Evolutionary conservation across 2,329 filamentous ascomycete genomes (phyloP).

Genomic region (Colletotrichum navitas): DNA sequence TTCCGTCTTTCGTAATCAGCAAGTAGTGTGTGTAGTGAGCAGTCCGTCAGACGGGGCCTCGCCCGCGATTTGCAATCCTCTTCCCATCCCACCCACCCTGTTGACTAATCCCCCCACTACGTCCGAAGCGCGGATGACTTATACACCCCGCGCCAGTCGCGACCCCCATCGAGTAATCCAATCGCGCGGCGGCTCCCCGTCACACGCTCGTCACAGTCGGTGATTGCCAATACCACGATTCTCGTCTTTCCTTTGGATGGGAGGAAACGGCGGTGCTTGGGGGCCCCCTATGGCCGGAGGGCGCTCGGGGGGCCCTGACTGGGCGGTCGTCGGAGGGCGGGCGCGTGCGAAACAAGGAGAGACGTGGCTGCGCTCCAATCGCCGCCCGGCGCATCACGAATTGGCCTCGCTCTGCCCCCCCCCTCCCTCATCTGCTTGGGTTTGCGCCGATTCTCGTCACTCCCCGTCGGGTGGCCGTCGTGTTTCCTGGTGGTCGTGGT

Average conservation of each 20-base stretch:
- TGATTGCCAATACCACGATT: background rate
- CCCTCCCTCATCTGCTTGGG: background rate
- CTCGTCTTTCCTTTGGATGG: background rate
- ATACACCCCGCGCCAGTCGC: background rate
- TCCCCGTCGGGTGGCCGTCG: background rate
- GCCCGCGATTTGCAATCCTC: constrained; percentile 27
- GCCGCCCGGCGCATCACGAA: constrained; percentile 34
- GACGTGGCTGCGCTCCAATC: constrained; percentile 35
- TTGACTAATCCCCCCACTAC: background rate
- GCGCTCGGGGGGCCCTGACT: constrained; percentile 31
- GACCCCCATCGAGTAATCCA: background rate
- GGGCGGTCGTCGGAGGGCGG: constrained; percentile 2
- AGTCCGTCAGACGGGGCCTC: constrained; percentile 6
- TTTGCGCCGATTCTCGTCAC: background rate
- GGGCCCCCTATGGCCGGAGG: constrained; percentile 15
- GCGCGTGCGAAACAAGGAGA: constrained; percentile 17
- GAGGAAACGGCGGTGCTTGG: background rate
- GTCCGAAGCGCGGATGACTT: constrained; percentile 15
- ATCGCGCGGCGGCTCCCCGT: constrained; percentile 8
- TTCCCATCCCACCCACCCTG: background rate
- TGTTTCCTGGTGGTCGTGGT: background rate
- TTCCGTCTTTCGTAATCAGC: constrained; percentile 1
- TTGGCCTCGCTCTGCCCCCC: background rate
- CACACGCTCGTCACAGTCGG: constrained; percentile 19
- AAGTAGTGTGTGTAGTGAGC: background rate